These are phyloP conservation scores for Raphanus raphanistrum DNA, from an alignment of 345 rosid species.

Conservation along the genomic window DNA sequence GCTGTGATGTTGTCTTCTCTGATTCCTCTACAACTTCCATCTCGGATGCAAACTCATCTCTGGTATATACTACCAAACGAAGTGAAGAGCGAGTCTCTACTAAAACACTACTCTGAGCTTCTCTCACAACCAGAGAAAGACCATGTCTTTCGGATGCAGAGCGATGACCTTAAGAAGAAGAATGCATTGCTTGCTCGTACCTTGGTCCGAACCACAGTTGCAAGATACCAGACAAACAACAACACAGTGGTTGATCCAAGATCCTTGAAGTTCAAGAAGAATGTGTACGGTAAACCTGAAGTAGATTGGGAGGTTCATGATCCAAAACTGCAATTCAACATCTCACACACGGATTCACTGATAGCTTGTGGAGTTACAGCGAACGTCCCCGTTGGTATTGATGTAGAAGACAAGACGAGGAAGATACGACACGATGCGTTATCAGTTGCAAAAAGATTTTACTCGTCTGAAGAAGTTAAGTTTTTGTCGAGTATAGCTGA, in stretches of 20 bases:
- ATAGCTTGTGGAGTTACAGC: conserved; percentile 72
- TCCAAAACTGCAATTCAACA: conserved; percentile 57
- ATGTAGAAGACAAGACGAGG: conserved; percentile 67
- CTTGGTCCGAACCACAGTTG: conserved; percentile 70
- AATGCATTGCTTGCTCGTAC: conserved; percentile 63
- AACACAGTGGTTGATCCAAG: conserved; percentile 44
- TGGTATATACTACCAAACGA: conserved; percentile 74
- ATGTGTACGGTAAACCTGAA: conserved; percentile 75
- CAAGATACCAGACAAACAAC: conserved; percentile 61
- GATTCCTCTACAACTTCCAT: conserved; percentile 52
- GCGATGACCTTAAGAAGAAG: conserved; percentile 55
- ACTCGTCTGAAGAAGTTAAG: conserved; percentile 55
- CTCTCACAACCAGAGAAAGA: conserved; percentile 71
- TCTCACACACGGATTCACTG: conserved; percentile 71
- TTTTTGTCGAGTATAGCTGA: conserved; percentile 54
- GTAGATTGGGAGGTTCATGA: conserved; percentile 50
- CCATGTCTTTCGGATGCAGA: conserved; percentile 43
- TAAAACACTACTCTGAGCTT: conserved; percentile 54
- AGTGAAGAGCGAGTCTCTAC: conserved; percentile 56
- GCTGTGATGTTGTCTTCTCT: conserved; percentile 34
- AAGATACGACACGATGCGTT: conserved; percentile 45
- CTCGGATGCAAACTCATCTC: conserved; percentile 64
- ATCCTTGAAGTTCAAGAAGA: conserved; percentile 63
- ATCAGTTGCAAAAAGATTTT: conserved; percentile 55
- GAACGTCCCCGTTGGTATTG: conserved; percentile 59